phyloP scores from a whole-genome alignment of 441 rosid genomes.

The Melastoma candidum region DNA sequence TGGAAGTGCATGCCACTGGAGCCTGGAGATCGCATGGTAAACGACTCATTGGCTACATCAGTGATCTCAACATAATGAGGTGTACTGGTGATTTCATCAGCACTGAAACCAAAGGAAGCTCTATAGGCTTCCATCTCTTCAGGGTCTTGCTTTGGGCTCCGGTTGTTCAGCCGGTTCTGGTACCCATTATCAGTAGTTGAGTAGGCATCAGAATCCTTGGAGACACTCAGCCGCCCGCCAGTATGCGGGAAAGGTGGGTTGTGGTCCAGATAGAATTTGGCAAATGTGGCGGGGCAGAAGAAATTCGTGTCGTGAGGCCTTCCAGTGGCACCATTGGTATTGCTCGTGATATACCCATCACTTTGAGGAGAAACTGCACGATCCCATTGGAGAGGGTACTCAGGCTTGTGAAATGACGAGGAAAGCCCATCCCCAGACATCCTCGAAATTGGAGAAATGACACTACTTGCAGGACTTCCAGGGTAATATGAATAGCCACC shows the following conservation, averaged over 20 bases:
- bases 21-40: constrained; percentile 50
- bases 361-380: constrained; percentile 60
- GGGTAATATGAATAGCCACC: constrained; percentile 63
- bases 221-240: constrained; percentile 91
- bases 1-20: constrained; percentile 30
- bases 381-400: constrained; percentile 60
- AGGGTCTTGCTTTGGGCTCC: constrained; percentile 74
- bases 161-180: constrained; percentile 54
- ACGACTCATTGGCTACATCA: constrained; percentile 73
- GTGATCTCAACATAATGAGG: constrained; percentile 70
- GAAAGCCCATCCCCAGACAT: constrained; percentile 55
- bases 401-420: constrained; percentile 67
- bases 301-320: constrained; percentile 75
- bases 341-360: constrained; percentile 52
- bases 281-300: constrained; percentile 97
- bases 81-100: constrained; percentile 83
- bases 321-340: constrained; percentile 39
- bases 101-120: constrained; percentile 98
- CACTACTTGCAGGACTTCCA: constrained; percentile 80
- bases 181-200: constrained; percentile 43
- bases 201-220: constrained; percentile 84
- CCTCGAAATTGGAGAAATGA: constrained; percentile 66
- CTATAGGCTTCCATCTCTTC: constrained; percentile 96
- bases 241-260: constrained; percentile 75
- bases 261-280: constrained; percentile 73